Evolutionary conservation across 1,139 yeast genomes (phyloP).

Genomic region (Sugiyamaella sp.): DNA sequence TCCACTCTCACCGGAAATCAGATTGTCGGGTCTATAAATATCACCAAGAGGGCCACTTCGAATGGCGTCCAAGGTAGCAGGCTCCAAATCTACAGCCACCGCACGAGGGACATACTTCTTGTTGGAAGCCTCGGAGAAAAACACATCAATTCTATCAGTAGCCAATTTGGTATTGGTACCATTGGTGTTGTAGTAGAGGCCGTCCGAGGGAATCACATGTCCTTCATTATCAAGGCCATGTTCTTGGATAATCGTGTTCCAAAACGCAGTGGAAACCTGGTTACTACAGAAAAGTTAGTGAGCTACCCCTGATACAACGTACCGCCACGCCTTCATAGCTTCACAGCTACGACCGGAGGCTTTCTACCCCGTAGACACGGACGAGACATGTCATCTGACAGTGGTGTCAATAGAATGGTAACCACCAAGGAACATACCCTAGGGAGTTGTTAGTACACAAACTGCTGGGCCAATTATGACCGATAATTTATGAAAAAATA

Average conservation of each 20-base stretch:
- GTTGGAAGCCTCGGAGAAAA: constrained; percentile 42
- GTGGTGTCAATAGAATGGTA: no score
- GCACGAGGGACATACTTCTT: constrained; percentile 52
- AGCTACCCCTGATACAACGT: not conserved
- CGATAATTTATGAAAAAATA: not conserved
- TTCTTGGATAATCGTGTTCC: constrained; percentile 70
- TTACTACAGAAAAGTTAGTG: constrained; percentile 46
- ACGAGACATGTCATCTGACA: no score
- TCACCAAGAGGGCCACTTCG: constrained; percentile 49
- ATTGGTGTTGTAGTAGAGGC: constrained; percentile 18
- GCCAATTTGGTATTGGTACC: constrained; percentile 34
- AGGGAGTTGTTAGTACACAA: no score
- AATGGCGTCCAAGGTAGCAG: constrained; percentile 50
- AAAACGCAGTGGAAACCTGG: constrained; percentile 70
- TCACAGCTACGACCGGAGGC: no score
- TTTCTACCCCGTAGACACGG: no score
- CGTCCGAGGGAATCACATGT: constrained; percentile 31
- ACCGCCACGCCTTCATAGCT: no score
- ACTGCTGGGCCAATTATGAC: no score
- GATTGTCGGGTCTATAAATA: constrained; percentile 51
- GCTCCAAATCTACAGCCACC: constrained; percentile 51
- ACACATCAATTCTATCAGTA: constrained; percentile 40
- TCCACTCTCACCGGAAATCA: constrained; percentile 49
- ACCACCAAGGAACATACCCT: no score
- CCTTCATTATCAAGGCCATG: constrained; percentile 66